Conservation (phyloP, 148 eudicot species). For the Oxyria digyna region DNA sequence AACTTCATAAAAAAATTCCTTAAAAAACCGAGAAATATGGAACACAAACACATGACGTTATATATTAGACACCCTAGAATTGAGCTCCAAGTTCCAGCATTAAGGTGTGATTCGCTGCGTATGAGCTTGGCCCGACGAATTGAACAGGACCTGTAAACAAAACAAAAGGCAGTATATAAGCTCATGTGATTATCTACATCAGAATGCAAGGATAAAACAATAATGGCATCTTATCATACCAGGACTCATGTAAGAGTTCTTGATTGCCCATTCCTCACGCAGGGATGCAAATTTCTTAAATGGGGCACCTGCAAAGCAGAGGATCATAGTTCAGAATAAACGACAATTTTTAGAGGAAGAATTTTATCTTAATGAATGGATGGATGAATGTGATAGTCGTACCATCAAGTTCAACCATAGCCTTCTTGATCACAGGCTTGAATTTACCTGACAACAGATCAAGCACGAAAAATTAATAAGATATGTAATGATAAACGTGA, state of each 20-base stretch:
- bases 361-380: neutral
- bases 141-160: conserved; percentile 67
- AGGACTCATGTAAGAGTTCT: conserved; percentile 82
- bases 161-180: neutral
- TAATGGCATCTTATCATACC: conserved; percentile 32
- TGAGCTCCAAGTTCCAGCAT: conserved; percentile 65
- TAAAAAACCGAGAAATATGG: neutral
- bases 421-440: conserved; percentile 99
- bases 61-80: conserved; percentile 2
- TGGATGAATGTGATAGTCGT: neutral
- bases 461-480: too few species aligned
- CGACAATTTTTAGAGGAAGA: too few species aligned
- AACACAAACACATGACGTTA: neutral
- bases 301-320: conserved; percentile 62
- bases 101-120: conserved; percentile 56
- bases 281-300: conserved; percentile 78
- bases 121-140: conserved; percentile 62
- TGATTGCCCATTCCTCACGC: conserved; percentile 91
- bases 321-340: neutral
- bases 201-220: neutral
- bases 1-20: too few species aligned
- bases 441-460: conserved; percentile 57
- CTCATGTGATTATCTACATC: neutral
- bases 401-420: conserved; percentile 99
- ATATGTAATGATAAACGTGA: neutral